Base-by-base conservation (phyloP, 2,329 filamentous ascomycete species). In the Trichothecium roseum region DNA sequence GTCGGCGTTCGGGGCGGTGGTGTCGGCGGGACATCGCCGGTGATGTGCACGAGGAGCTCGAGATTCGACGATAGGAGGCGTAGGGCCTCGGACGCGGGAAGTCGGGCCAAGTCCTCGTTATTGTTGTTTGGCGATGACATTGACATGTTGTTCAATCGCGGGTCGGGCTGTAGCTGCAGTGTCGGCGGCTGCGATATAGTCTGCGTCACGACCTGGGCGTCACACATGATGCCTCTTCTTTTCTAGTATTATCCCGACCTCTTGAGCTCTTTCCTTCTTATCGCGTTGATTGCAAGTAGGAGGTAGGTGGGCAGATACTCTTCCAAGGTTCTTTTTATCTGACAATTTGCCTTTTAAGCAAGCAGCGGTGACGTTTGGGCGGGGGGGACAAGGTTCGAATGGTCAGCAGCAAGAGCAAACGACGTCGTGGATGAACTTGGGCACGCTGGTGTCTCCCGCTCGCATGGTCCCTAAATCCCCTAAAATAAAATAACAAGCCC, bases 11-110 rank as follows among this genome's bases (percentile, higher is more conserved):
- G 69, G 2, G 79, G 71, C 5, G 82, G 81, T 37, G 81, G 84
- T n/a, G 81, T 91, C 13, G 81, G 82, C 16, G 84, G 84, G 10
- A 91, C 68, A 50, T 94, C 84, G 51, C 84, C 82, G 2, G 81
- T 84, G 39, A 80, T 66, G 42, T 72, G 71, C 18, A 86, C 80
- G 35, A 91, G 68, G 4, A 75, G 69, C 48, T 87, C 81, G 40
- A 87, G 65, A 39, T 75, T 75, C 28, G 75, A 69, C 45, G 79
- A 79, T n/a, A 96, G 71, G 43, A 94, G 65, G 50, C 81, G 83
- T 50, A 96, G 71, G 5, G 88, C 88, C 3, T 78, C 78, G 35
- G 80, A 67, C 4, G 86, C 77, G 1, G 77, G 64, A 40, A 95
- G 69, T 35, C 73, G 73, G 59, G 83, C 84, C 42, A 94, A 71